Conservation (phyloP, 2,329 filamentous ascomycete species). For the Fusarium succisae region DNA sequence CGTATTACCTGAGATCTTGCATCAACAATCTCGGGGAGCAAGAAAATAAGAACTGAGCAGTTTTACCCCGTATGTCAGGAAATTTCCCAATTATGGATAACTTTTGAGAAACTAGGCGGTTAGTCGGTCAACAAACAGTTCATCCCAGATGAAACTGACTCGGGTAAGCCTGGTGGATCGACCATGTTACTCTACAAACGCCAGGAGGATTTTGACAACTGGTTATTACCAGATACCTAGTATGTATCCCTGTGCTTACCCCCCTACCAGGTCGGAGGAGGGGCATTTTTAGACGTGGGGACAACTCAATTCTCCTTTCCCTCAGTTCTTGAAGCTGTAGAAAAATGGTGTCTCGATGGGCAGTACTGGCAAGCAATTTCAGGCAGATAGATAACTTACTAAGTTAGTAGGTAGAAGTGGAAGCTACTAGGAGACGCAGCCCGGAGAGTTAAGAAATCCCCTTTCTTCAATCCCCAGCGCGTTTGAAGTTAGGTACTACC, state of each 20-base stretch:
- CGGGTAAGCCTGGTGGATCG: not conserved
- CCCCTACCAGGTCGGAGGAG: not conserved
- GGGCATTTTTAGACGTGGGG: not conserved
- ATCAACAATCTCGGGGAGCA: not conserved
- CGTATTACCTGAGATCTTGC: not conserved
- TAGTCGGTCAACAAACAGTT: conserved; percentile 2
- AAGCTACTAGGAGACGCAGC: not conserved
- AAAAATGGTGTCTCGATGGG: not conserved
- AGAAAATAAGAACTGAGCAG: not conserved
- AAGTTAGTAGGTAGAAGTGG: not conserved
- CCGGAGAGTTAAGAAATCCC: not conserved
- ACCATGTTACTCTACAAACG: not conserved
- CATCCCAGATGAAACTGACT: conserved; percentile 22
- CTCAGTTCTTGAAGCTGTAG: not conserved
- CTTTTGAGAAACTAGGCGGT: conserved; percentile 18
- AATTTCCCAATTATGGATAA: conserved; percentile 17
- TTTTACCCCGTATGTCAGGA: not conserved
- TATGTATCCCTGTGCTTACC: not conserved
- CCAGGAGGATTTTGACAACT: not conserved
- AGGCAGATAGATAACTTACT: not conserved
- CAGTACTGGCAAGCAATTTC: not conserved
- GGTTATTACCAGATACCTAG: not conserved
- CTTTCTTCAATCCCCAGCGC: not conserved
- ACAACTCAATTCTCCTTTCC: not conserved
- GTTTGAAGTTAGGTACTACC: not conserved